Base-by-base conservation (phyloP, 192 early-diverging fungal species). In the Backusella westeae region DNA sequence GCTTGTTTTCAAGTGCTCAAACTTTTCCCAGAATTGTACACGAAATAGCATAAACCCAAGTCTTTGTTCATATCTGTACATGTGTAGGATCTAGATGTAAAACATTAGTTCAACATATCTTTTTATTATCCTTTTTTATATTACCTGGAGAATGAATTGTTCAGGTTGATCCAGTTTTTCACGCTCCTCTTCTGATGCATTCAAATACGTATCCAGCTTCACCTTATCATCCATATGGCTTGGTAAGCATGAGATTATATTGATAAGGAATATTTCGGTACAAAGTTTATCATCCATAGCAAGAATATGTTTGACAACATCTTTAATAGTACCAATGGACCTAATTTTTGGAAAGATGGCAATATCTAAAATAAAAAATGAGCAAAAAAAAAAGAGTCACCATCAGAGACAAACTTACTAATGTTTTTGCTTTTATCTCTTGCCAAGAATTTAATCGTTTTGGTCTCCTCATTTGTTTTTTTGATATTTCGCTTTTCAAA, bases 11-110 rank as follows among this genome's bases (percentile, higher is more conserved):
- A 93, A 74, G 36, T 91, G 88, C 34, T 89, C 87, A 78, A 89
- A 86, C 8, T 83, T 80, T 70, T 93, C 90, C 9, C 87, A 80
- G 84, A 92, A 93, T 39, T 88, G 89, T 4, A 88, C 73, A 79
- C 89, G 88, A 35, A 90, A 92, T 14, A 85, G 78, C 36, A 93
- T 90, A 34, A 87, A 88, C 3, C 87, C 87, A 35, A 95, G 72
- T 23, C 93, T 88, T 73, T 88, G 89, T 78, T 91, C 90, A 71
- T 91, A 93, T 56, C 91, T 86, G 69, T 93, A 90, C 26, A 93
- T 87, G 53, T 87, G 89, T 80, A 91, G 88, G 15, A 92, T 91
- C 85, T 93, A 74, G 6, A 23, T 12, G 34, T 8, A 23, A 29
- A 69, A 10, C 29, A 17, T 49, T 34, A 71, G 7, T 36, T 49